phyloP scores from a whole-genome alignment of 2,329 filamentous ascomycete species.

The Colletotrichum scovillei region DNA sequence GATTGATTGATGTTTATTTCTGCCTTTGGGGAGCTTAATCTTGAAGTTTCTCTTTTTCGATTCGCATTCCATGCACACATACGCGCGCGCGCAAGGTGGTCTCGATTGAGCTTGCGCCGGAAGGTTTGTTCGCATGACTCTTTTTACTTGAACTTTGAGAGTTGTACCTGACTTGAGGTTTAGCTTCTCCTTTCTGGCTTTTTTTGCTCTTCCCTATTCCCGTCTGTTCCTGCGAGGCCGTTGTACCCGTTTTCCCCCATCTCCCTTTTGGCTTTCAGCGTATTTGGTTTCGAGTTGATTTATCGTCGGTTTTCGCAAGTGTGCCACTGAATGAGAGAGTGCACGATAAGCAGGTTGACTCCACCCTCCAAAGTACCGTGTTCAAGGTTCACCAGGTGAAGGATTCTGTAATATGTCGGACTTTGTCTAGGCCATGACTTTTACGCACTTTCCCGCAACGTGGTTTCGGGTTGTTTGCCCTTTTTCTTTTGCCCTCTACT shows the following conservation, averaged over 20 bases:
- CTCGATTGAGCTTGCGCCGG: neutral
- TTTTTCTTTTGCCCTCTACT: too few species aligned
- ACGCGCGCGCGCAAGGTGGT: neutral
- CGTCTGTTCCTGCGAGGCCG: neutral
- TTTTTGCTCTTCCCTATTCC: neutral
- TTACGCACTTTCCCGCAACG: too few species aligned
- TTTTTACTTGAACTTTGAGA: neutral
- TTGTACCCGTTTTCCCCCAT: neutral
- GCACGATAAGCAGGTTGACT: too few species aligned
- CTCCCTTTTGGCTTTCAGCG: too few species aligned
- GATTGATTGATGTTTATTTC: neutral
- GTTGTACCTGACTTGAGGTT: neutral
- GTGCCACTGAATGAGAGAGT: neutral
- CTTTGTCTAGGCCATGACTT: too few species aligned
- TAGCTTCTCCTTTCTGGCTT: neutral
- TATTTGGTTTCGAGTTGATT: neutral
- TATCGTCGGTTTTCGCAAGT: neutral
- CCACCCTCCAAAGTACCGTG: neutral
- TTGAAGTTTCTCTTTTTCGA: too few species aligned
- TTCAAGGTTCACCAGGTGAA: too few species aligned
- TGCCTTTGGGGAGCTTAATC: neutral
- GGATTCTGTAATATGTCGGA: too few species aligned
- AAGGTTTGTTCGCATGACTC: neutral
- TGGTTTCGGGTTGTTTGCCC: too few species aligned
- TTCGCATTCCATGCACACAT: too few species aligned